Evolutionary conservation across 768 basidiomycete genomes (phyloP).

Genomic region (Peribolospora kevripleyi): DNA sequence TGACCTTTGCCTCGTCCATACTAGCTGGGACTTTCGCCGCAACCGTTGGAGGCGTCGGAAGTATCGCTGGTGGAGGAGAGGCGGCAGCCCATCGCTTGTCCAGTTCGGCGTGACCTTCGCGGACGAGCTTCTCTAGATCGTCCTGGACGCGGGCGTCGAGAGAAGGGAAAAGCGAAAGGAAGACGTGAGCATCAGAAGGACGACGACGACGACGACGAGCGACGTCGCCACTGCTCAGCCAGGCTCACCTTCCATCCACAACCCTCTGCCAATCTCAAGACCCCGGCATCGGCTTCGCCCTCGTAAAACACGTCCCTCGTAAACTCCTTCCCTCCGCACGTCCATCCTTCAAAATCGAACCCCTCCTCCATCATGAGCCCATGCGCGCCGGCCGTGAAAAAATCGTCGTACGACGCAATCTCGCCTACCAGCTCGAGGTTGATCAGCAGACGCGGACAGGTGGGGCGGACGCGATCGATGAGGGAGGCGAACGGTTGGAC

Average conservation of each 20-base stretch:
- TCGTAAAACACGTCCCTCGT: background rate
- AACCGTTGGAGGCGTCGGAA: too few relatives aligned
- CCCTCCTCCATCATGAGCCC: background rate
- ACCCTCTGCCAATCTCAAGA: background rate
- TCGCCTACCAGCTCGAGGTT: constrained; percentile 62
- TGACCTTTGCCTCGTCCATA: too few relatives aligned
- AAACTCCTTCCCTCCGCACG: background rate
- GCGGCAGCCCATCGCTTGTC: background rate
- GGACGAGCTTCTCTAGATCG: background rate
- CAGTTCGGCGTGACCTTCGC: background rate
- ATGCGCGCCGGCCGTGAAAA: background rate
- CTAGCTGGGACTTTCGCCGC: too few relatives aligned
- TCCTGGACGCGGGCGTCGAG: background rate
- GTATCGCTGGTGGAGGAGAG: too few relatives aligned
- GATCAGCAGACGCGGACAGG: constrained; percentile 62
- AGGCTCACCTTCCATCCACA: background rate
- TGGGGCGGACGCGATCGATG: constrained; percentile 29
- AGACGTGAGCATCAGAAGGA: too few relatives aligned
- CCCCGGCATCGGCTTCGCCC: background rate
- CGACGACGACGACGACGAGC: too few relatives aligned
- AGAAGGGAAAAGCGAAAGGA: background rate
- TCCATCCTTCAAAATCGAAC: background rate
- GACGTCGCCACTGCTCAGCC: too few relatives aligned
- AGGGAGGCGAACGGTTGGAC: constrained; percentile 62
- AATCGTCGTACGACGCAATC: constrained; percentile 1